Evolutionary conservation across 768 basidiomycete species (phyloP).

Genomic region (Calocybe cyanea): DNA sequence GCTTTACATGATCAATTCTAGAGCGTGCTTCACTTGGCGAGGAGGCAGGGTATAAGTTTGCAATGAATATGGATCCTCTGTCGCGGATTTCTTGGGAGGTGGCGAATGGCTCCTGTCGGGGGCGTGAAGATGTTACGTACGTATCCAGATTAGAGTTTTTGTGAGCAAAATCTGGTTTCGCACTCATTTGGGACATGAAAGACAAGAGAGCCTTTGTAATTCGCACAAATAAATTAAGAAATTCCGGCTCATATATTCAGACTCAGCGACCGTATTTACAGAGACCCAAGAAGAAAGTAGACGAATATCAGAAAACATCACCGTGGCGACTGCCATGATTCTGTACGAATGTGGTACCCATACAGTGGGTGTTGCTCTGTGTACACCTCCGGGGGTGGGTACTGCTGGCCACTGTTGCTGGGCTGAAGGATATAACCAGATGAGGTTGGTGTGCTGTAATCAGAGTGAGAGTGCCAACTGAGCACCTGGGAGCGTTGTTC

Average conservation of each 20-base stretch:
- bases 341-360: not conserved
- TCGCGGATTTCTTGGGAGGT: conserved; percentile 76
- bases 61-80: conserved; percentile 70
- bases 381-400: not conserved
- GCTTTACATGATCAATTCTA: conserved; percentile 47
- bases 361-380: not conserved
- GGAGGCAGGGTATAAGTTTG: conserved; percentile 53
- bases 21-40: conserved; percentile 48
- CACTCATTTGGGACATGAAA: conserved; percentile 5
- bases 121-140: conserved; percentile 45
- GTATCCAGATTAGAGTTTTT: conserved; percentile 53
- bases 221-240: too few relatives aligned
- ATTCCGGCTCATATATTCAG: too few relatives aligned
- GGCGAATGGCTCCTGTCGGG: conserved; percentile 41
- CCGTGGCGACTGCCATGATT: not conserved
- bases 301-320: too few relatives aligned
- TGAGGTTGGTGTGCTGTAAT: not conserved
- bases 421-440: not conserved
- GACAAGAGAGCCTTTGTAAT: not conserved
- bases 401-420: not conserved
- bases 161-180: not conserved
- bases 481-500: not conserved
- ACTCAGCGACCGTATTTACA: not conserved
- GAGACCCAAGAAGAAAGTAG: not conserved
- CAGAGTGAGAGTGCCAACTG: conserved; percentile 4